These are phyloP conservation scores for Auricularia cornea DNA, from an alignment of 768 basidiomycete species.

Conservation along the genomic window DNA sequence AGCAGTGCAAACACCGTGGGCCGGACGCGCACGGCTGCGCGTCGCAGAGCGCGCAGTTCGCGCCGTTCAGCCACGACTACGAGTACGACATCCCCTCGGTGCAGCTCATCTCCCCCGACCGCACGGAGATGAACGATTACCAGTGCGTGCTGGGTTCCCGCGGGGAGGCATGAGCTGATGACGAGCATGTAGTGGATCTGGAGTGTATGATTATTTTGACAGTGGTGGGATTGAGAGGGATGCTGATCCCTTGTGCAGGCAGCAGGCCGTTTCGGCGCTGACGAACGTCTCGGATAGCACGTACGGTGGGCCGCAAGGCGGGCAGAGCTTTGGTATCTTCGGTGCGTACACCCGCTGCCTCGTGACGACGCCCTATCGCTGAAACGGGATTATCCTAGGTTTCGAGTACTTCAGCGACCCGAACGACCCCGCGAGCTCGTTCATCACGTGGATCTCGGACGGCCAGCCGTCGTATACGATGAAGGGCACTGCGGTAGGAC, in stretches of 20 bases:
- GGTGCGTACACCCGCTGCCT: conserved; percentile 24
- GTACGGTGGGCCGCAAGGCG: conserved; percentile 31
- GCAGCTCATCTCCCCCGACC: conserved; percentile 27
- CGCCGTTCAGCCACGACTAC: conserved; percentile 46
- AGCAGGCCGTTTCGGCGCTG: conserved; percentile 47
- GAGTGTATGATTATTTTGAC: too few species aligned
- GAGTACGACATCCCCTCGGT: conserved; percentile 24
- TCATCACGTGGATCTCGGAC: conserved; percentile 76
- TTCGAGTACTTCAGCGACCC: conserved; percentile 79
- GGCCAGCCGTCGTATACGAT: conserved; percentile 65
- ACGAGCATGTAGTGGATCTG: conserved; percentile 32
- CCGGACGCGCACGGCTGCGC: conserved; percentile 22
- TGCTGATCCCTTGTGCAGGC: too few species aligned
- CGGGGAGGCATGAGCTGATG: neutral
- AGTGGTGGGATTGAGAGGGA: too few species aligned
- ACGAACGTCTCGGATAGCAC: conserved; percentile 39
- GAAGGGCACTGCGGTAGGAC: conserved; percentile 53
- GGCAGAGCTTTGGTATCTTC: conserved; percentile 43
- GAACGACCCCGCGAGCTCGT: conserved; percentile 54
- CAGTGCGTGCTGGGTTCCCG: conserved; percentile 15
- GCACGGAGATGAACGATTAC: conserved; percentile 30
- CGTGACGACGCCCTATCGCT: too few species aligned
- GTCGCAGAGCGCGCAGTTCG: conserved; percentile 72
- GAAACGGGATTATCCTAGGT: too few species aligned
- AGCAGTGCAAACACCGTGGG: conserved; percentile 44